Evolutionary conservation across 2,329 filamentous ascomycete genomes (phyloP).

Genomic region (Trichoderma atroviride): DNA sequence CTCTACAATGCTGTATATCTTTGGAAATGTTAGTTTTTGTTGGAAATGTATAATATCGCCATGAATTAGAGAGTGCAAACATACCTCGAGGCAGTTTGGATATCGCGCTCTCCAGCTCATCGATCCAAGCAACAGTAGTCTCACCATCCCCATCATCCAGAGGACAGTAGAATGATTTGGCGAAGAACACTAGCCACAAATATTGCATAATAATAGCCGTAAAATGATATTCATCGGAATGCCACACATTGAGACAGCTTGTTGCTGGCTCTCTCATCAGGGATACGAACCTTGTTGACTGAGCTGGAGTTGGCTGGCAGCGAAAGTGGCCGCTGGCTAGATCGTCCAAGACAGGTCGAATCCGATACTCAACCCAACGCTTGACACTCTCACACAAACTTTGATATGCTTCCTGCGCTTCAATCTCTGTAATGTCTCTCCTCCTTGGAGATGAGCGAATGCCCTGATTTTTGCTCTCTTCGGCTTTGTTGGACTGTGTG

Average conservation of each 20-base stretch:
- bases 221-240: constrained; percentile 43
- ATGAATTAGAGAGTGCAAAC: background rate
- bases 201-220: constrained; percentile 44
- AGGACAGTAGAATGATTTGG: constrained; percentile 44
- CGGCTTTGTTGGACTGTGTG: constrained; percentile 33
- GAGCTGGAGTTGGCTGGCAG: constrained; percentile 32
- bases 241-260: constrained; percentile 36
- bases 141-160: constrained; percentile 39
- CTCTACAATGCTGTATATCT: constrained; percentile 42
- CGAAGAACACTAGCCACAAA: constrained; percentile 41
- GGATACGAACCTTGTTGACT: constrained; percentile 38
- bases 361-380: constrained; percentile 43
- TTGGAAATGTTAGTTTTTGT: constrained; percentile 21
- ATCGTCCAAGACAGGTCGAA: constrained; percentile 39
- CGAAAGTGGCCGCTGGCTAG: constrained; percentile 36
- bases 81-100: constrained; percentile 41
- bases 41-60: background rate
- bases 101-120: constrained; percentile 40
- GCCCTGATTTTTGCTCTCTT: constrained; percentile 39
- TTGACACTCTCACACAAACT: constrained; percentile 40
- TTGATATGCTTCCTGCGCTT: constrained; percentile 42
- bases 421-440: constrained; percentile 42
- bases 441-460: constrained; percentile 40
- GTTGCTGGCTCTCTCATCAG: constrained; percentile 43
- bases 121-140: constrained; percentile 39